Evolutionary conservation across 2,329 filamentous ascomycete genomes (phyloP), one percentile per base, ranked within the genome.

Genomic region (Trichoderma sp.): DNA sequence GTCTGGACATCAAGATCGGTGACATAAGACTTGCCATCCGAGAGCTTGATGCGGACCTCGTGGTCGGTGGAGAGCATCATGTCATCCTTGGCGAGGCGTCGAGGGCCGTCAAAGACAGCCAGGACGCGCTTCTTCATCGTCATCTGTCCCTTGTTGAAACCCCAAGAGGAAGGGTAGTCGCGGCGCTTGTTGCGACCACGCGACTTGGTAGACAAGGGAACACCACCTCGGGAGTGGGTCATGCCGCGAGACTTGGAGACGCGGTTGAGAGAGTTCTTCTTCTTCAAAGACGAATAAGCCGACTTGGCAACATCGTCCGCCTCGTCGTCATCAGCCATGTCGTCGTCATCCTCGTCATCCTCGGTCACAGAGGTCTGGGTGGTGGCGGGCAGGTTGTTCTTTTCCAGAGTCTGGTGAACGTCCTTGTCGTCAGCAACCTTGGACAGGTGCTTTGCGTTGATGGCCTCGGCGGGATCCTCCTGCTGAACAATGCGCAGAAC

Each of bases 41-140:
- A 88, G 21, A 98, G 87, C 81, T 90, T 90, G 81, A 97, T 87
- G 78, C 95, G 93, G 47, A 98, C 94, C 83, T 99, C 96, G 78
- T 96, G 95, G 77, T 97, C 94, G 18, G 93, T 94, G 76, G 95
- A 94, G 64, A 99, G 90, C 94, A 98, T 97, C 94, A 98, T 96
- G 83, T 99, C 96, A 80, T 99, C 96, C 85, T 98, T 98, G 88
- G 93, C 96, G 64, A 99, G 87, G 56, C 95, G 91, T 68, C 95
- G 90, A 18, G 88, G 88, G 0, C 96, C 96, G 79, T 98, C 94
- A 78, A 97, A 99, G 24, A 97, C 93, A 74, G 94, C 94, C 78
- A 98, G 87, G 70, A 98, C 94, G 32, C 96, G 93, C 89, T 98
- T 98, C 89, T 97, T 98, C 90, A 97, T 97, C 79, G 93, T 97